phyloP scores from a whole-genome alignment of 345 rosid genomes.

The Microthlaspi erraticum region DNA sequence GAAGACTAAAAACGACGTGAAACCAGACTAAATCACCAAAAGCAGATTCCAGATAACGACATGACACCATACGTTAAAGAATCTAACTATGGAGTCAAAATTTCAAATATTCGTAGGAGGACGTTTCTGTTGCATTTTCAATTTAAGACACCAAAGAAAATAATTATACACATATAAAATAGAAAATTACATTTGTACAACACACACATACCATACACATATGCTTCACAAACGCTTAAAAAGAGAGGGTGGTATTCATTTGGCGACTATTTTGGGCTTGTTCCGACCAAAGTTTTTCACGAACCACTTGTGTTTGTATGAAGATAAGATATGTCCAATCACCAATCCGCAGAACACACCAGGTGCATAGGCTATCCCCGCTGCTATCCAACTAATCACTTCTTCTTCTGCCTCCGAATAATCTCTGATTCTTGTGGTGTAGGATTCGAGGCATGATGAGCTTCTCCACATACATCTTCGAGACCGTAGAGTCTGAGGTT shows the following conservation, averaged over 20 bases:
- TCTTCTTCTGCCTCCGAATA: not conserved
- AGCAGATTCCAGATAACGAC: too few species aligned
- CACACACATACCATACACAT: too few species aligned
- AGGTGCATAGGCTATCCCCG: not conserved
- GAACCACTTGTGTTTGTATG: not conserved
- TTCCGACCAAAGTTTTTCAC: not conserved
- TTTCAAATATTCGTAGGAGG: too few species aligned
- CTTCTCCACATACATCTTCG: slow-evolving; percentile 3
- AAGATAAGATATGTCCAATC: not conserved
- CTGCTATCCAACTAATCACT: slow-evolving; percentile 6
- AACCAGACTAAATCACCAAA: not conserved
- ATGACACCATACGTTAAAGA: too few species aligned
- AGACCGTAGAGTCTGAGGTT: not conserved
- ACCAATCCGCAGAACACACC: slow-evolving; percentile 1
- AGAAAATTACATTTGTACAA: too few species aligned
- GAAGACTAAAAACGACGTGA: slow-evolving; percentile 9
- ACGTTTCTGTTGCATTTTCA: too few species aligned
- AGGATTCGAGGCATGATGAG: not conserved
- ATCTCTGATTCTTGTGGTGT: not conserved
- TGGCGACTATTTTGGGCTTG: not conserved
- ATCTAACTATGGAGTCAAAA: too few species aligned
- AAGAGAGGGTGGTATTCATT: not conserved
- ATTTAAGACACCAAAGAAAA: too few species aligned
- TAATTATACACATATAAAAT: too few species aligned
- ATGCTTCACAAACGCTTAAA: not conserved